Evolutionary conservation across 257 asterid genomes (phyloP).

Genomic region (Gentiana dahurica): DNA sequence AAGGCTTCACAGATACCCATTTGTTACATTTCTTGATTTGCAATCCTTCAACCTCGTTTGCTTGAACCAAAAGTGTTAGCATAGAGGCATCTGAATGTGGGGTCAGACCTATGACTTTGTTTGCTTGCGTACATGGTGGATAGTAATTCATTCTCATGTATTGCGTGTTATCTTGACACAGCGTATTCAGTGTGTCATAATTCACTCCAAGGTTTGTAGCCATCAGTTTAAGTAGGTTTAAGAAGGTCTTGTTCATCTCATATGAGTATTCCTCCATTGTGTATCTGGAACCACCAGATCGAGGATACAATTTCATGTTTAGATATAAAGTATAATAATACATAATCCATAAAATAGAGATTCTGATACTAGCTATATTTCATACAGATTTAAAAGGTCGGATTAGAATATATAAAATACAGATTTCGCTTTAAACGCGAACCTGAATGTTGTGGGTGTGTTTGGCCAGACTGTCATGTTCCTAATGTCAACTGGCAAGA

Average conservation of each 20-base stretch:
- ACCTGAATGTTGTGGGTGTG: no score
- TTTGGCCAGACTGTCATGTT: no score
- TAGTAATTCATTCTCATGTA: slow-evolving; percentile 34
- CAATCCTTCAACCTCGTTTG: slow-evolving; percentile 21
- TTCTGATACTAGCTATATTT: no score
- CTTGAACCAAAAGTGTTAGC: slow-evolving; percentile 21
- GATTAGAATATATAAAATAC: no score
- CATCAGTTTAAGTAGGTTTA: slow-evolving; percentile 15
- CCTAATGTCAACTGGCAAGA: no score
- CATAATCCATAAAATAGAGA: no score
- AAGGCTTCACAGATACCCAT: slow-evolving; percentile 23
- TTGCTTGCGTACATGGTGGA: slow-evolving; percentile 27
- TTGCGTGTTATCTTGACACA: slow-evolving; percentile 22
- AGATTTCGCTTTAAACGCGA: no score
- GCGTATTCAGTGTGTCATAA: slow-evolving; percentile 6
- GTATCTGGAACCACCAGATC: no score
- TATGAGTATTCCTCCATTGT: slow-evolving; percentile 20
- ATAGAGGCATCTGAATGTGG: slow-evolving; percentile 19
- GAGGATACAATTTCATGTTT: no score
- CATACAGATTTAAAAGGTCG: no score
- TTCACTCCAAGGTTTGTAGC: slow-evolving; percentile 25
- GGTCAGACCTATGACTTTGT: slow-evolving; percentile 24
- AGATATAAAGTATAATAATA: no score
- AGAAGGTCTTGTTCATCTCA: slow-evolving; percentile 13
- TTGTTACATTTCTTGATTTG: slow-evolving; percentile 20